Conservation (phyloP, 805 yeast species). For the Clavispora carvajalis region DNA sequence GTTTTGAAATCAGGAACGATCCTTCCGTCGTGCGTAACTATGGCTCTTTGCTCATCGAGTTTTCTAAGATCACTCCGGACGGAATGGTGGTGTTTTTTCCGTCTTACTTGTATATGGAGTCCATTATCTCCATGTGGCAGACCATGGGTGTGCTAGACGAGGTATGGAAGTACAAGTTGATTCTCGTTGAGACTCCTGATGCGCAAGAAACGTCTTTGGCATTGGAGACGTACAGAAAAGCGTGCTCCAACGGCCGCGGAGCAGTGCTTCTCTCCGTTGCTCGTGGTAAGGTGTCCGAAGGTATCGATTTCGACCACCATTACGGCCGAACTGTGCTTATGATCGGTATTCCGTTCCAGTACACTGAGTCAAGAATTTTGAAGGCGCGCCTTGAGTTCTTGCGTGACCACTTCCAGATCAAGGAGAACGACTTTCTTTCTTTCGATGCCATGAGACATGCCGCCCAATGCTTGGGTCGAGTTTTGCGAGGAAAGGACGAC, state of each 20-base stretch:
- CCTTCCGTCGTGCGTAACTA: slow-evolving; percentile 97
- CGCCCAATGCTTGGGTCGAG: slow-evolving; percentile 97
- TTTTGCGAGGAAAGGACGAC: slow-evolving; percentile 95
- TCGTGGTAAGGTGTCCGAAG: slow-evolving; percentile 98
- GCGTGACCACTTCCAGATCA: slow-evolving; percentile 86
- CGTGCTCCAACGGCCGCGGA: slow-evolving; percentile 96
- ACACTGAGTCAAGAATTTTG: slow-evolving; percentile 92
- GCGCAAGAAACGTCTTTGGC: slow-evolving; percentile 97
- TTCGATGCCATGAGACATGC: slow-evolving; percentile 99
- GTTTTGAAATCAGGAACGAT: slow-evolving; percentile 95
- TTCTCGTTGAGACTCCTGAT: slow-evolving; percentile 96
- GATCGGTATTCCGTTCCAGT: slow-evolving; percentile 99
- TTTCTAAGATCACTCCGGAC: slow-evolving; percentile 93
- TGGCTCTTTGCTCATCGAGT: slow-evolving; percentile 88
- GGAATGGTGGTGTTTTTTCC: slow-evolving; percentile 98
- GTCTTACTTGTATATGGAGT: slow-evolving; percentile 94
- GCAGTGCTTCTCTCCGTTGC: slow-evolving; percentile 96
- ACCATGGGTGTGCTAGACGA: slow-evolving; percentile 96
- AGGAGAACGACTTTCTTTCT: slow-evolving; percentile 90
- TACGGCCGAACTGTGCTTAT: slow-evolving; percentile 95
- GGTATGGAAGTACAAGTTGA: slow-evolving; percentile 95
- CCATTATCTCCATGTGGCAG: slow-evolving; percentile 98
- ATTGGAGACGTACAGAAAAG: slow-evolving; percentile 89
- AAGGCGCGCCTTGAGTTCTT: slow-evolving; percentile 92
- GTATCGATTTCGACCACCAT: slow-evolving; percentile 98